Evolutionary conservation across 2,329 filamentous ascomycete species (phyloP).

Genomic region (Sclerotinia nivalis): DNA sequence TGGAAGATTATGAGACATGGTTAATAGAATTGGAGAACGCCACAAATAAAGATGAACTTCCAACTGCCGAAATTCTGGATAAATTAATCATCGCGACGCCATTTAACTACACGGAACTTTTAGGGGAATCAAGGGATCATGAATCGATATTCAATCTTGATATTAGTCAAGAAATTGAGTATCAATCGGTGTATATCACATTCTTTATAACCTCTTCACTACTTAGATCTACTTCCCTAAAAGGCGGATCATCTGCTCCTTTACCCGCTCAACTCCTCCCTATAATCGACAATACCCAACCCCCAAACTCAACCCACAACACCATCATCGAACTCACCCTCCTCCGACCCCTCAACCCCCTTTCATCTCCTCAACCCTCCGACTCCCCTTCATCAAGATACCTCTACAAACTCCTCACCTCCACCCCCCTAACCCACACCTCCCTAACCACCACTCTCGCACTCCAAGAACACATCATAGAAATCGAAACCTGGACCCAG

Average conservation of each 20-base stretch:
- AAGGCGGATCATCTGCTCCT: not conserved
- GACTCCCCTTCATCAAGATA: not conserved
- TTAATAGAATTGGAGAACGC: not conserved
- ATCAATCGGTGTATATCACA: not conserved
- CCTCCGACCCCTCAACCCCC: not conserved
- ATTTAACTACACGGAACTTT: not conserved
- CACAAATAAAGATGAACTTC: too few relatives aligned
- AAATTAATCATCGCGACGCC: constrained; percentile 10
- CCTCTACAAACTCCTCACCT: constrained; percentile 1
- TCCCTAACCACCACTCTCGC: not conserved
- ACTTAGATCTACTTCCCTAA: not conserved
- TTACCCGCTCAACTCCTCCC: constrained; percentile 14
- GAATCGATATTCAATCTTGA: not conserved
- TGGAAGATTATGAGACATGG: not conserved
- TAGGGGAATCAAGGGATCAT: not conserved
- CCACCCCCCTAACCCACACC: not conserved
- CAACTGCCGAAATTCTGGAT: not conserved
- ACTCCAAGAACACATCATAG: not conserved
- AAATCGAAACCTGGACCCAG: not conserved
- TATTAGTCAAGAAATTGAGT: not conserved
- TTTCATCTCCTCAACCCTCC: not conserved
- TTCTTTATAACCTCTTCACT: not conserved
- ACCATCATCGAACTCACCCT: constrained; percentile 8
- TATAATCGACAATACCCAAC: not conserved
- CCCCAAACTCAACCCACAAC: not conserved